Evolutionary conservation across 78 protist genomes (phyloP), one percentile per base, ranked within the genome.

Genomic region (Speleostelium caveatum): DNA sequence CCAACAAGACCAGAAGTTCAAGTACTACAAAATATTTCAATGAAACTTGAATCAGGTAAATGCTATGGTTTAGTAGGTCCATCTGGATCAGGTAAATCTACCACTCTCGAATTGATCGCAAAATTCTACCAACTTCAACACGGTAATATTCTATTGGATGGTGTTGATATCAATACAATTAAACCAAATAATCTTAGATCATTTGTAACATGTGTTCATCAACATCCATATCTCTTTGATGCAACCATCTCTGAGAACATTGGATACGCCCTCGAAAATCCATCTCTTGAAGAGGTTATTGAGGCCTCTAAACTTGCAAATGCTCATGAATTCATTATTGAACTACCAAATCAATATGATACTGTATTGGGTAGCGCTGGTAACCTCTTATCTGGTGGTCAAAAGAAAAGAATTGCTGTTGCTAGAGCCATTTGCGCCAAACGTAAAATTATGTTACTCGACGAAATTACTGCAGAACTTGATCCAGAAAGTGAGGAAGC

Each of bases 401-500:
- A 98, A 92, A 93, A 95, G 91, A 98, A 98, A 75, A 89, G 98
- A 62, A 86, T 98, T 41, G 97, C 98, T 35, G 95, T 98, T 14
- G 99, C 99, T 30, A 60, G 99, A 19, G 97, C 96, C 4, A 59
- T 97, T 7, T 86, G 96, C 33, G 63, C 86, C 32, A 83, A 96
- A 42, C 95, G 98, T 33, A 78, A 73, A 63, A 86, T 97, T 49
- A 74, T 97, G 67, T 68, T 97, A 32, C 92, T 97, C 36, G 99
- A 97, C 77, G 99, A 97, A 93, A 96, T 96, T 33, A 97, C 99
- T 10, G 80, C 97, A 4, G 97, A 96, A 26, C 91, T 97, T 26
- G 99, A 97, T 79, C 87, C 98, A 1, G 92, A 96, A 68, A 65
- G 94, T n/a, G 99, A 97, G 87, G 66, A 60, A 24, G 86, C 94